Conservation (phyloP, 805 yeast species). For the Candida succiphila region DNA sequence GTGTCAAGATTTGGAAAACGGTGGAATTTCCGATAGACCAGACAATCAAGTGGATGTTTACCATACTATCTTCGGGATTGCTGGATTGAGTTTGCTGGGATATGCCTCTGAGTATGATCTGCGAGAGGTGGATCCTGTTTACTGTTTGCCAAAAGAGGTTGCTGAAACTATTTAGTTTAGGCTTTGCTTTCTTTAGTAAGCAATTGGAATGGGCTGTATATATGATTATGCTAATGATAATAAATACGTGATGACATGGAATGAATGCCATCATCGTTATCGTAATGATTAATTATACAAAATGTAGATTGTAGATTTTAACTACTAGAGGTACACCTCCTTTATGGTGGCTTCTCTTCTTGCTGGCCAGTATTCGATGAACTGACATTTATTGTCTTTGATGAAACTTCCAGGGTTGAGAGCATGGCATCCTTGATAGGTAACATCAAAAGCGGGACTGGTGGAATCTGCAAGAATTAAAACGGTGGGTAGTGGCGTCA, state of each 20-base stretch:
- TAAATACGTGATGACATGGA: neutral
- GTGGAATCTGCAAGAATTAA: slow-evolving; percentile 60
- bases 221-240: neutral
- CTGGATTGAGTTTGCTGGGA: slow-evolving; percentile 76
- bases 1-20: slow-evolving; percentile 69
- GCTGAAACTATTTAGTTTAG: neutral
- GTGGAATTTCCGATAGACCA: slow-evolving; percentile 90
- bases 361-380: slow-evolving; percentile 65
- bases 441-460: slow-evolving; percentile 61
- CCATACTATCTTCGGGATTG: slow-evolving; percentile 84
- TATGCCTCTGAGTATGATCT: slow-evolving; percentile 32
- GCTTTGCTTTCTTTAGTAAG: no score
- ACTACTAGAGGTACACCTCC: no score
- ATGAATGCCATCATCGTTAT: neutral
- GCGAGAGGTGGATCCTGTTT: slow-evolving; percentile 69
- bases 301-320: no score
- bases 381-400: slow-evolving; percentile 41
- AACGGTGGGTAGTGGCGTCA: slow-evolving; percentile 72
- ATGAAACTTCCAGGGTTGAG: slow-evolving; percentile 58
- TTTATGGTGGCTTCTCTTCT: slow-evolving; percentile 39
- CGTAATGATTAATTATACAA: no score
- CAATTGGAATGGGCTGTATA: neutral
- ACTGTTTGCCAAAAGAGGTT: slow-evolving; percentile 57
- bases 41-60: slow-evolving; percentile 89
- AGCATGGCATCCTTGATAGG: slow-evolving; percentile 76